Evolutionary conservation across 1,284 basidiomycete species (phyloP).

Genomic region (Microbotryum lychnidis-dioicae): DNA sequence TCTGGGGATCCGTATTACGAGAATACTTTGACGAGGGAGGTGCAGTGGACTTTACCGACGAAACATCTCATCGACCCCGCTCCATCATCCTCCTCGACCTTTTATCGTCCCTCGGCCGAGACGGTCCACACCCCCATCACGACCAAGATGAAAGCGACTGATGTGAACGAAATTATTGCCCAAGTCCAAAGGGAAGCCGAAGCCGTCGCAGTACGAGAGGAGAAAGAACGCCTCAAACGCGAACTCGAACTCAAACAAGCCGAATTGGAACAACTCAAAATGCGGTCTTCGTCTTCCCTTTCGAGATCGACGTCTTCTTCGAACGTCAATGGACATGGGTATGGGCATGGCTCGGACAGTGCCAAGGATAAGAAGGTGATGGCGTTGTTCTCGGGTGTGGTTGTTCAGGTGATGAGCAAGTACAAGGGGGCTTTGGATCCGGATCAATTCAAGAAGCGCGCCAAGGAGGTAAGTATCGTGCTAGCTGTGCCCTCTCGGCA

Average conservation of each 20-base stretch:
- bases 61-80: not conserved
- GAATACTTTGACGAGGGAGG: slow-evolving; percentile 11
- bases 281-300: slow-evolving; percentile 40
- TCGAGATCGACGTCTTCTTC: no score
- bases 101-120: slow-evolving; percentile 13
- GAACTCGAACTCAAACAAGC: slow-evolving; percentile 30
- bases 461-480: slow-evolving; percentile 66
- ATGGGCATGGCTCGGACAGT: no score
- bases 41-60: slow-evolving; percentile 20
- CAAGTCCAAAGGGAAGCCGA: slow-evolving; percentile 41
- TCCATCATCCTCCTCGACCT: not conserved
- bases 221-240: slow-evolving; percentile 35
- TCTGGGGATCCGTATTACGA: slow-evolving; percentile 14
- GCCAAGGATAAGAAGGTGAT: slow-evolving; percentile 69
- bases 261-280: slow-evolving; percentile 41
- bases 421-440: slow-evolving; percentile 70
- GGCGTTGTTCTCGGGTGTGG: slow-evolving; percentile 78
- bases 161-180: slow-evolving; percentile 35
- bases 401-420: slow-evolving; percentile 86
- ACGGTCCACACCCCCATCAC: no score
- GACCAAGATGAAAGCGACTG: not conserved
- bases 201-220: slow-evolving; percentile 33
- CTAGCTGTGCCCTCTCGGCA: slow-evolving; percentile 8
- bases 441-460: slow-evolving; percentile 88
- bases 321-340: no score